phyloP scores from a whole-genome alignment of 441 rosid genomes.

The Bruguiera hainesii region DNA sequence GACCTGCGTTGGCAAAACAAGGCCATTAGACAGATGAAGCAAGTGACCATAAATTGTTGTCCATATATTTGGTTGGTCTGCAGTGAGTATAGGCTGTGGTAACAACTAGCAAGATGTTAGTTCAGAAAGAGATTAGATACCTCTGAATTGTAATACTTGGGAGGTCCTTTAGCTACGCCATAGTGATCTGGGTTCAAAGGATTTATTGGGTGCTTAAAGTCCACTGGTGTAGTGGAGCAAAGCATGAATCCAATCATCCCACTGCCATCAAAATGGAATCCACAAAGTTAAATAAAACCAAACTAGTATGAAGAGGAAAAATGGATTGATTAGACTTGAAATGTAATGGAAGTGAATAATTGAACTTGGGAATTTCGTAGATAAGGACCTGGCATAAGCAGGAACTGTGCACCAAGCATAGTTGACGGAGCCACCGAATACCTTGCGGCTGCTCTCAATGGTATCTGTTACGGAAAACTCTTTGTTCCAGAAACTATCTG shows the following conservation, averaged over 20 bases:
- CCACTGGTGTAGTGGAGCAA: conserved; percentile 64
- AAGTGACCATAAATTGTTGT: background rate
- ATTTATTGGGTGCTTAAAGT: conserved; percentile 58
- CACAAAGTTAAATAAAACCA: background rate
- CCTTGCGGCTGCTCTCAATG: conserved; percentile 39
- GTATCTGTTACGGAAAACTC: conserved; percentile 44
- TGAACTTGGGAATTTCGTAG: background rate
- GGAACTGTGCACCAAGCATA: conserved; percentile 79
- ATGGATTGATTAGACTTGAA: background rate
- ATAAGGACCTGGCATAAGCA: conserved; percentile 49
- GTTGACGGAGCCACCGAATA: conserved; percentile 62
- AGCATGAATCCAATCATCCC: conserved; percentile 84
- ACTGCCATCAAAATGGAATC: conserved; percentile 27
- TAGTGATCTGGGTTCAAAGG: conserved; percentile 35
- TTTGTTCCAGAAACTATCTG: conserved; percentile 68
- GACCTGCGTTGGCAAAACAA: conserved; percentile 32
- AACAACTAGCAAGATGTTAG: too few relatives aligned
- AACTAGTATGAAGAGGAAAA: too few relatives aligned
- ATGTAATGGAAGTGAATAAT: background rate
- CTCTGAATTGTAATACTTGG: conserved; percentile 66
- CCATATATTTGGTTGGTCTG: too few relatives aligned
- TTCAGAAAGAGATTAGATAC: conserved; percentile 24
- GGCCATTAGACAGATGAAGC: background rate
- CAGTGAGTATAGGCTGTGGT: too few relatives aligned
- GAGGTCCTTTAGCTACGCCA: conserved; percentile 52